Evolutionary conservation across 768 basidiomycete species (phyloP), one percentile per base, ranked within the genome.

Genomic region (Auricularia heimuer): DNA sequence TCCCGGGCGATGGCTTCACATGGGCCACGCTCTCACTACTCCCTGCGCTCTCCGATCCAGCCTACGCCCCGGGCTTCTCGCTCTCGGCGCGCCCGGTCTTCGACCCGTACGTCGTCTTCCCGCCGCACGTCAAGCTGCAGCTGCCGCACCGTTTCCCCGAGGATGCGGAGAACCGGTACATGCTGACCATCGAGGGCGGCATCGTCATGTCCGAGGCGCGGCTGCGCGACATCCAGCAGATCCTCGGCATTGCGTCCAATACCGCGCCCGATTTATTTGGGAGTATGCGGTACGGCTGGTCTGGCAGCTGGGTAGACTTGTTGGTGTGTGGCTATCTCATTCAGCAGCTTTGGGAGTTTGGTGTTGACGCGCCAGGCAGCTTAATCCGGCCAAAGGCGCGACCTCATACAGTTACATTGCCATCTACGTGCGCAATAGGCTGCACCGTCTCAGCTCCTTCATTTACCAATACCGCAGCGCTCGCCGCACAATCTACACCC

Each of bases 171-270:
- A 29, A 12, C 3, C 2, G 16, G 6, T 35, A 29, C 29, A 33
- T 29, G 56, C 56, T 60, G 11, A 60, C 56, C 16, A 33, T 60
- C 56, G 56, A 60, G 24, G 56, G 56, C 12, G 90, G 90, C 24
- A 72, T 92, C 54, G 83, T 91, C 14, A 82, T 91, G 78, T 86
- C 83, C 67, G 89, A 91, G 73, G 81, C 82, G 21, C 81, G 87
- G 60, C 83, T 92, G 83, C 81, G 82, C 65, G 88, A 87, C 51
- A 86, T 92, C 63, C 89, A 89, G 56, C 56, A 34, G 11, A 33
- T 60, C 34, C 24, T 60, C 14, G 56, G 56, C 3, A 60, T 60
- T 8, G 2, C 18, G 11, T 29, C 56, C 3, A 10, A 8, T 2
- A 14, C 4, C 33, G 24, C 16, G 11, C 12, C 10, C 4, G 29